phyloP scores from a whole-genome alignment of 2,329 filamentous ascomycete genomes.

The Zopfia rhizophila region DNA sequence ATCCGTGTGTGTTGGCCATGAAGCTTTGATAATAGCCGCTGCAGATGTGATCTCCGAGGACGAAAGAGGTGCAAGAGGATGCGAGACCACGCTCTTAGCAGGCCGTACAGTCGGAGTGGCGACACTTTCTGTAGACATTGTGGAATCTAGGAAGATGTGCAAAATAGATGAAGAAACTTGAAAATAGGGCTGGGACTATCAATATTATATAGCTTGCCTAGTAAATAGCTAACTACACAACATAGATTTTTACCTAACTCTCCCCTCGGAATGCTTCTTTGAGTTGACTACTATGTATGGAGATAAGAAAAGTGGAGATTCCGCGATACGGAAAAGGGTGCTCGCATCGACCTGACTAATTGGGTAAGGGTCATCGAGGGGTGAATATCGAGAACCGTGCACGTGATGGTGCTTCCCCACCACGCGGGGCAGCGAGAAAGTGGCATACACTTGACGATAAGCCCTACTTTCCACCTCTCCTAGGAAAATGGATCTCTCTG shows the following conservation, averaged over 20 bases:
- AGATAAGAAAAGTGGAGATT: conserved; percentile 33
- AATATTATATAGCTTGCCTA: background rate
- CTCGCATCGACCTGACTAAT: conserved; percentile 39
- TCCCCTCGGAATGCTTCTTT: conserved; percentile 19
- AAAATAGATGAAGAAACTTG: conserved; percentile 1
- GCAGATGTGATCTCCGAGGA: conserved; percentile 66
- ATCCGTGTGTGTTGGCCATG: conserved; percentile 66
- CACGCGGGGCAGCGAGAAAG: too few relatives aligned
- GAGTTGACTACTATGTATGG: conserved; percentile 4
- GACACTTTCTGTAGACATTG: conserved; percentile 42
- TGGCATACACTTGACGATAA: too few relatives aligned
- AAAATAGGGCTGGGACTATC: background rate
- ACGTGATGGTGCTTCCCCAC: too few relatives aligned
- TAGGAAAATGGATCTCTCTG: too few relatives aligned
- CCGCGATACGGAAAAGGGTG: conserved; percentile 19
- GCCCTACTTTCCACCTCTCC: too few relatives aligned
- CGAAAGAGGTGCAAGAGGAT: conserved; percentile 70
- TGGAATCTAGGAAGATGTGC: conserved; percentile 6
- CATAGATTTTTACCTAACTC: conserved; percentile 17
- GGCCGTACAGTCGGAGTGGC: conserved; percentile 32
- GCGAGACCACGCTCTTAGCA: conserved; percentile 45
- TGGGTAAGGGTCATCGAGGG: conserved; percentile 7
- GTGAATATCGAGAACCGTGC: too few relatives aligned
- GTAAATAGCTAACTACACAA: background rate
- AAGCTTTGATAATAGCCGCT: conserved; percentile 60